A percentile compares a stretch with the other conserved stretches of the same genome.
These are phyloP conservation scores for Iris pallida DNA, from an alignment of 116 monocot species.

Conservation along the genomic window DNA sequence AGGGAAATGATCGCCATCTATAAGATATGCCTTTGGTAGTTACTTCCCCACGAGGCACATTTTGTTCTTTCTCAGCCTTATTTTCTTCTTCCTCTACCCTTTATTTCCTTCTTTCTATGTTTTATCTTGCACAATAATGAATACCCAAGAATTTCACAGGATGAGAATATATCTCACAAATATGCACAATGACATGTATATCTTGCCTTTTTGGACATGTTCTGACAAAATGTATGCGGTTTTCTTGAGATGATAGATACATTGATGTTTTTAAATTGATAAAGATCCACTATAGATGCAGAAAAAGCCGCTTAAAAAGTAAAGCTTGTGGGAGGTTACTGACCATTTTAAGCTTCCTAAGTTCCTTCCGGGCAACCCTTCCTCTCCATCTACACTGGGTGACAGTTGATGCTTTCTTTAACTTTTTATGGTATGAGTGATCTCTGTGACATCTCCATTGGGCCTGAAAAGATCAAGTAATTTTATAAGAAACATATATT, in stretches of 20 bases:
- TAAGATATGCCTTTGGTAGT: too few relatives aligned
- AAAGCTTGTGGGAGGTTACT: conserved; percentile 7
- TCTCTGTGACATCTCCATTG: conserved; percentile 68
- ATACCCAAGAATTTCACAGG: too few relatives aligned
- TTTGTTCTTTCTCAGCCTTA: too few relatives aligned
- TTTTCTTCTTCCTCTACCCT: too few relatives aligned
- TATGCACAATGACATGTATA: too few relatives aligned
- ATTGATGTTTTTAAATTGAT: neutral
- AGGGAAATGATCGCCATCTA: too few relatives aligned
- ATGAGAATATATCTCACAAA: too few relatives aligned
- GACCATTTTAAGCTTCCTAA: conserved; percentile 97
- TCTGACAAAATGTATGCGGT: neutral
- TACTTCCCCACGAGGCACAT: too few relatives aligned
- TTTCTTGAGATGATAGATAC: neutral
- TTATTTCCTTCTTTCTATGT: too few relatives aligned
- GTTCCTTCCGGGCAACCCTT: conserved; percentile 76
- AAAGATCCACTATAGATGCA: conserved; percentile 2
- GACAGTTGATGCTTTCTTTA: conserved; percentile 61
- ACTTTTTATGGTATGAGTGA: conserved; percentile 53
- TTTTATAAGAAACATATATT: neutral
- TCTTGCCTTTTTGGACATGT: neutral
- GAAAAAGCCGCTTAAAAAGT: neutral
- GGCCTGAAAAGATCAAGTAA: conserved; percentile 34
- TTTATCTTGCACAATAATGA: too few relatives aligned
- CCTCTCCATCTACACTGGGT: conserved; percentile 96